Base-by-base conservation (phyloP, 2,329 filamentous ascomycete genomes). In the Cercospora janseana region DNA sequence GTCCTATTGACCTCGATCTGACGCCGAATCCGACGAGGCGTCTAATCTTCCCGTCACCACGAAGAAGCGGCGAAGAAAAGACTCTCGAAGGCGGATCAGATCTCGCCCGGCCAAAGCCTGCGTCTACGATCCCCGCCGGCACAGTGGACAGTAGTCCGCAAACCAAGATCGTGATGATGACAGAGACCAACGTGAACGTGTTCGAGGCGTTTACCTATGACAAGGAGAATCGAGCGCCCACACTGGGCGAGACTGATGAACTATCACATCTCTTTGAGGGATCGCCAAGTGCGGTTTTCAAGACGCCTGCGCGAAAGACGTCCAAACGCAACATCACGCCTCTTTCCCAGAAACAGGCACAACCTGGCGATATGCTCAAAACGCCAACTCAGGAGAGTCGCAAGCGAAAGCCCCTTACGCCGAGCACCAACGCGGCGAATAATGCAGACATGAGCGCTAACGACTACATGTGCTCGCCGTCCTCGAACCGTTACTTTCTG, bases 11-110 rank as follows among this genome's bases (percentile, higher is more conserved):
- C 53, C 65, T 78, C 42, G 73, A 75, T 43, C 63, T 80, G 10
- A 82, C 80, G 3, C 79, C 80, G 2, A 81, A 75, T 61, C 77
- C 79, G 16, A 90, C 86, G 0, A 78, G 86, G 53, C 78, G 88
- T 51, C 69, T 91, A 2, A 75, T 93, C 1, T 93, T 93, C 62
- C 86, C 88, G 1, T 90, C 86, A 0, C 87, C 87, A 2, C 78
- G 83, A 34, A 86, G 85, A 57, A 79, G 82, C 23, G 80, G 78
- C 27, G 75, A 80, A 37, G 71, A 77, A 1, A 88, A 82, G 63
- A 77, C 80, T 16, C 73, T 88, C 2, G 77, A 79, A 41, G 80
- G 84, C 37, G 51, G 44, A 23, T 28, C 55, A 37, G 48, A 49
- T 16, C 27, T 49, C 8, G 40, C 50, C 18, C 27, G 37, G 10